These are phyloP conservation scores for Talaromyces sp. DNA, from an alignment of 2,329 filamentous ascomycete genomes.

Conservation along the genomic window DNA sequence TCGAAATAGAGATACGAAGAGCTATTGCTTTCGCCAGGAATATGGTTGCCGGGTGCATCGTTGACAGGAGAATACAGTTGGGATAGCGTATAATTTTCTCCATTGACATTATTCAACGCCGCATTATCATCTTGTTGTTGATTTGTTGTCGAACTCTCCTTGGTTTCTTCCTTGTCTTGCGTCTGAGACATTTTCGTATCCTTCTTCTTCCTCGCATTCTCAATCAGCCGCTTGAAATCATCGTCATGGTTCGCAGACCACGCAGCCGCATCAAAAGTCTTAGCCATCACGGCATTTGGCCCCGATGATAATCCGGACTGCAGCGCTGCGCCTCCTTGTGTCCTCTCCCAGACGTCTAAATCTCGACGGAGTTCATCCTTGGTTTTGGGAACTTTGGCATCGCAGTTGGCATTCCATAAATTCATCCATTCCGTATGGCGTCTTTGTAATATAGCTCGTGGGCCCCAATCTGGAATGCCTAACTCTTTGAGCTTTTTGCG, in stretches of 20 bases:
- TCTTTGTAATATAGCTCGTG: slow-evolving; percentile 64
- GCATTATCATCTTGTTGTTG: not conserved
- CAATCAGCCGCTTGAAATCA: slow-evolving; percentile 76
- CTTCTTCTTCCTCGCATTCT: slow-evolving; percentile 60
- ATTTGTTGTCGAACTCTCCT: not conserved
- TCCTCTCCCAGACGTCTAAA: slow-evolving; percentile 79
- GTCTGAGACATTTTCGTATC: slow-evolving; percentile 19
- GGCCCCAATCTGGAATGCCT: slow-evolving; percentile 67
- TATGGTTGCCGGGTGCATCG: not conserved
- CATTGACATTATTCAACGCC: not conserved
- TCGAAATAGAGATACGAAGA: not conserved
- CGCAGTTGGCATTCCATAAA: slow-evolving; percentile 95
- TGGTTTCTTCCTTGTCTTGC: not conserved
- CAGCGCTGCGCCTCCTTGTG: slow-evolving; percentile 61
- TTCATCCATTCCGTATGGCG: slow-evolving; percentile 93
- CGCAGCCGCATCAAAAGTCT: slow-evolving; percentile 75
- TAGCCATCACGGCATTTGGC: slow-evolving; percentile 62
- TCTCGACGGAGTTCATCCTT: slow-evolving; percentile 71
- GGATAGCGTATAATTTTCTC: not conserved
- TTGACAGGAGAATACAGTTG: not conserved
- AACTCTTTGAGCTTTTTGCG: slow-evolving; percentile 77
- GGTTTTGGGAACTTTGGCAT: slow-evolving; percentile 66
- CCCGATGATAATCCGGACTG: slow-evolving; percentile 20
- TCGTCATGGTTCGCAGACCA: slow-evolving; percentile 69
- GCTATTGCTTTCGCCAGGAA: not conserved